These are phyloP conservation scores for Gossypium arboreum DNA, from an alignment of 345 rosid species.

Conservation along the genomic window DNA sequence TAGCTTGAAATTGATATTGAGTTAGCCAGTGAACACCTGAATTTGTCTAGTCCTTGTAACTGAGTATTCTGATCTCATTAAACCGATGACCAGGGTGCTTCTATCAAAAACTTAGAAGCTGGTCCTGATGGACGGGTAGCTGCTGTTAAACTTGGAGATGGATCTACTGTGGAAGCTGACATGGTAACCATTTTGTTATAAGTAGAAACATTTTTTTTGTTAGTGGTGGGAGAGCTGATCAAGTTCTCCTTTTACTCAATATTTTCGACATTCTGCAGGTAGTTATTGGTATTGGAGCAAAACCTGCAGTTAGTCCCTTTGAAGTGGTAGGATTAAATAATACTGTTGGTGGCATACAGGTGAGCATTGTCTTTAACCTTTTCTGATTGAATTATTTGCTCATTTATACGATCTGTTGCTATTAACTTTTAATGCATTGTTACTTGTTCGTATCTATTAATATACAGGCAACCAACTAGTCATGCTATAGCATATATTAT, in stretches of 20 bases:
- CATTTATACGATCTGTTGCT: background rate
- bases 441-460: background rate
- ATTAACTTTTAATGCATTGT: background rate
- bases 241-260: background rate
- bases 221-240: slow-evolving; percentile 1
- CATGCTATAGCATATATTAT: background rate
- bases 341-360: slow-evolving; percentile 85
- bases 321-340: slow-evolving; percentile 59
- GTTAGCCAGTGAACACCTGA: slow-evolving; percentile 6
- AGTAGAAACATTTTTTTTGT: background rate
- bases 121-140: slow-evolving; percentile 73
- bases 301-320: slow-evolving; percentile 77
- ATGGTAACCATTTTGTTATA: slow-evolving; percentile 34
- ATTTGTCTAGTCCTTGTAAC: background rate
- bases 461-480: background rate
- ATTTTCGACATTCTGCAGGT: slow-evolving; percentile 38
- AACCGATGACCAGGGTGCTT: slow-evolving; percentile 52
- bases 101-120: slow-evolving; percentile 71
- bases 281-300: slow-evolving; percentile 88
- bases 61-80: slow-evolving; percentile 17
- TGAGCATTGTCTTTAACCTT: slow-evolving; percentile 17
- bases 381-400: background rate
- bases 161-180: slow-evolving; percentile 80
- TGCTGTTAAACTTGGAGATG: slow-evolving; percentile 78
- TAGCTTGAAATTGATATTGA: background rate